Percentiles rank a stretch among this genome's conserved stretches.
These are phyloP conservation scores for Suhomyces chickasaworum DNA, from an alignment of 1,139 yeast species.

Conservation along the genomic window DNA sequence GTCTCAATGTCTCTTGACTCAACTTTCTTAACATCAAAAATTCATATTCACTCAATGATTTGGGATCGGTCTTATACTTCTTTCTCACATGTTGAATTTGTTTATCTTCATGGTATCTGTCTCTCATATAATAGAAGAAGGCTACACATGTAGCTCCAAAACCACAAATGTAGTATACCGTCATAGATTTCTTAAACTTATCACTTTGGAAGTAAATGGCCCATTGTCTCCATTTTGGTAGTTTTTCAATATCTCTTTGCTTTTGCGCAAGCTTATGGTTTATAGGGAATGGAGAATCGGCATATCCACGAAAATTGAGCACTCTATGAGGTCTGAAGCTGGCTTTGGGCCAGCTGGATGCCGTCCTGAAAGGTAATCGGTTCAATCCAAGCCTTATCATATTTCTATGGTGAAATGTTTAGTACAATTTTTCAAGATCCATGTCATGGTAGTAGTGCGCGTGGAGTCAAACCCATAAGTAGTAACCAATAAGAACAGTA, in stretches of 20 bases:
- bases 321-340: background rate
- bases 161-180: constrained; percentile 55
- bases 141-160: constrained; percentile 58
- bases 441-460: background rate
- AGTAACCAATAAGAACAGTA: too few species aligned
- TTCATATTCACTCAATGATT: constrained; percentile 60
- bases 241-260: constrained; percentile 25
- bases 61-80: constrained; percentile 43
- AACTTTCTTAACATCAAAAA: constrained; percentile 58
- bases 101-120: constrained; percentile 63
- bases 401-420: background rate
- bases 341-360: background rate
- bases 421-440: background rate
- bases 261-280: constrained; percentile 29
- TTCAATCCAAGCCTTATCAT: constrained; percentile 9
- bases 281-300: constrained; percentile 37
- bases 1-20: constrained; percentile 51
- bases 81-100: constrained; percentile 53
- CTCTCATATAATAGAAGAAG: constrained; percentile 68
- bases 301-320: constrained; percentile 12
- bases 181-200: constrained; percentile 43
- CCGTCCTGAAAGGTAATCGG: background rate
- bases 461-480: background rate
- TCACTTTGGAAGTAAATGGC: constrained; percentile 39
- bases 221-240: constrained; percentile 46